phyloP scores from a whole-genome alignment of 2,329 filamentous ascomycete species.

The Periconia digitata region DNA sequence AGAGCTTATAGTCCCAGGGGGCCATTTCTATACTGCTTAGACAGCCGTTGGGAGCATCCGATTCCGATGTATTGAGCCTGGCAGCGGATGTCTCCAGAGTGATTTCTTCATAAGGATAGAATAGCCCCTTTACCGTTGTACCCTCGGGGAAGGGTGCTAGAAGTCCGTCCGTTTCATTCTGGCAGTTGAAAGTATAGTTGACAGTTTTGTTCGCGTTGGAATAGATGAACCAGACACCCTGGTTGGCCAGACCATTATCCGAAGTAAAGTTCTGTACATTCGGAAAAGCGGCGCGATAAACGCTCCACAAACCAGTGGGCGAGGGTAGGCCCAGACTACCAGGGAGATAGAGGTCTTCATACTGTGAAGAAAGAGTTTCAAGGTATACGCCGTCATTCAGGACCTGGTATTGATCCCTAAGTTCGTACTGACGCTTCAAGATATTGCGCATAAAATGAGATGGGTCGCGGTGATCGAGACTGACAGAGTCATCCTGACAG shows the following conservation, averaged over 20 bases:
- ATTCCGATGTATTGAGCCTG: conserved; percentile 36
- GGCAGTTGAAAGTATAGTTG: conserved; percentile 62
- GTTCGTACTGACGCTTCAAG: conserved; percentile 63
- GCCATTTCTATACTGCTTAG: conserved; percentile 55
- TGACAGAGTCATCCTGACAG: conserved; percentile 59
- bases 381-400: conserved; percentile 63
- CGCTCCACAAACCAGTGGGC: conserved; percentile 56
- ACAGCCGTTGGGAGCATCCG: conserved; percentile 57
- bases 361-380: conserved; percentile 59
- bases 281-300: conserved; percentile 54
- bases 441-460: conserved; percentile 63
- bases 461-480: conserved; percentile 64
- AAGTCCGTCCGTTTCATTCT: conserved; percentile 51
- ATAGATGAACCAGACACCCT: conserved; percentile 56
- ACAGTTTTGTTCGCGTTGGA: conserved; percentile 52
- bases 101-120: conserved; percentile 62
- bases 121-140: conserved; percentile 63
- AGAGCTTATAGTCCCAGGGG: conserved; percentile 62
- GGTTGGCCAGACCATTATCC: conserved; percentile 44
- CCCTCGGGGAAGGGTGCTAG: conserved; percentile 58
- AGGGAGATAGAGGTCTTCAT: conserved; percentile 28
- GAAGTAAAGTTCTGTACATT: conserved; percentile 55
- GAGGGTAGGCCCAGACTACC: conserved; percentile 23
- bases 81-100: conserved; percentile 51
- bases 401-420: conserved; percentile 58